Evolutionary conservation across 1,284 basidiomycete species (phyloP), one percentile per base, ranked within the genome.

Genomic region (Polyporus tsugae): DNA sequence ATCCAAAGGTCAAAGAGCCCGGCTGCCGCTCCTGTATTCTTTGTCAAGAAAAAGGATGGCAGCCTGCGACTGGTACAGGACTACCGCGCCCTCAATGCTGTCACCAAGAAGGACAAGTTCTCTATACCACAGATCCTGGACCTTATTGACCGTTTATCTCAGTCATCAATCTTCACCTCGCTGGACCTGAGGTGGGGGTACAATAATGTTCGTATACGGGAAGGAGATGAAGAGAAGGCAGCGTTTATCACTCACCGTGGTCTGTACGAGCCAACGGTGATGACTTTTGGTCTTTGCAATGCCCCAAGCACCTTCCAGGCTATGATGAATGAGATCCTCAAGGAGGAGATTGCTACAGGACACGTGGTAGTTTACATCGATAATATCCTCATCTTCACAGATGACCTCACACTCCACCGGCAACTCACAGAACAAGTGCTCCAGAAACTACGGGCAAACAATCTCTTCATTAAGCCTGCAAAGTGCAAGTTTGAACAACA

Each of bases 31-130:
- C 78, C 81, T 0, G 72, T 82, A 55, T 75, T 84, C 15, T 84
- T 83, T 65, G 76, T 82, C 38, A 77, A 78, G 60, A 84, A 84
- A 72, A 82, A 82, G 70, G 81, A 83, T 65, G 78, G 69, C 49
- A 52, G 25, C 9, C 22, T 52, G 13, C 22, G 49, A 25, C 49
- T 52, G 1, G 22, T 52, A 9, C 49, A 52, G 58, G 81, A 84
- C 62, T 84, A 75, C 53, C 65, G 70, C n/a, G 60, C 65, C 25
- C 60, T 75, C 15, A 74, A 75, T 36, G n/a, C 49, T 4, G 49
- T 25, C 33, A 83, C 79, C 0, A 67, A 77, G 13, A 82, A 68
- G 63, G 64, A 68, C 58, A 57, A 60, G 7, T 68, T 65, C 42
- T 63, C 60, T 3, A 25, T 68, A 25, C 67, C 67, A 3, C 63